Evolutionary conservation across 306 rosid species (phyloP), one percentile per base, ranked within the genome.

Genomic region (Echinosophora koreensis): DNA sequence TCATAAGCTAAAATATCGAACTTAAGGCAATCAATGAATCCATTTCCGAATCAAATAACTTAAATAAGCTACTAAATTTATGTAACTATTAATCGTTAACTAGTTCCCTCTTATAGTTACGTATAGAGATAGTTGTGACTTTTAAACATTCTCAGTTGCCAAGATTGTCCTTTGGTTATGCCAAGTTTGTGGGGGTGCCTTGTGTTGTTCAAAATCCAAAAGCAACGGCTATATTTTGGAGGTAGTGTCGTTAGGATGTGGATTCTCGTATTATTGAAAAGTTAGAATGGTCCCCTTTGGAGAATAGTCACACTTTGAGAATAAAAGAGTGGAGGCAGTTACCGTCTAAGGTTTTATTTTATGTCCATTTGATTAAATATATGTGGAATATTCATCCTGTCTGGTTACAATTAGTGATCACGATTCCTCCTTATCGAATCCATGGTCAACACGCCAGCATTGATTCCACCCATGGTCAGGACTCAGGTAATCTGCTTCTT

Each of bases 231-330:
- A 83, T 65, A 70, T 67, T 74, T 80, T 6, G 73, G 68, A 73
- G 79, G 65, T 10, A 59, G 74, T 66, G 81, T 73, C 63, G 86
- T 76, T 57, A 15, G 85, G 85, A 84, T 81, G 86, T 73, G 66
- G 92, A 90, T 91, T 90, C 94, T 87, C 64, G 74, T 88, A 93
- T 83, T 81, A 89, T 88, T 88, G 90, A 84, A 80, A 76, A 71
- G 87, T 58, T 69, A 82, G 79, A 62, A 41, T 52, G 73, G 18
- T 49, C 62, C 59, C 73, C 81, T 69, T 82, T 80, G 78, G 35
- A 78, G 64, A 61, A 80, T 82, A 77, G 79, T 73, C 83, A 78
- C 88, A 62, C 9, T 65, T 61, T 44, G 77, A 77, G 91, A 86
- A 91, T 85, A 84, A 83, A 8, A 82, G 81, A 75, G 66, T 77